Evolutionary conservation across 2,329 filamentous ascomycete genomes (phyloP).

Genomic region (Coniochaeta sp.): DNA sequence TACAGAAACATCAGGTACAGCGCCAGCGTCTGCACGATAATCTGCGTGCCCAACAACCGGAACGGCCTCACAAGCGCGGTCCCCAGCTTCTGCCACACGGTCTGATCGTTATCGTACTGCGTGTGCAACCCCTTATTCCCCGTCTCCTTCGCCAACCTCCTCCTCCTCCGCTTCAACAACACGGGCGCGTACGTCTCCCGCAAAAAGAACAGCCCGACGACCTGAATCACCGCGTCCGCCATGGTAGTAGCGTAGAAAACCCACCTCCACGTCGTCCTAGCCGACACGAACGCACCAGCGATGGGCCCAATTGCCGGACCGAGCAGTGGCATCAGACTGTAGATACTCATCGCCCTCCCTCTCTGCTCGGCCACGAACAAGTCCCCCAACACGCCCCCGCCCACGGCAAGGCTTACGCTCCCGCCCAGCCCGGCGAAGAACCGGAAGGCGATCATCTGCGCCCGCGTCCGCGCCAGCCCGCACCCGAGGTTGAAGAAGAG

Average conservation of each 20-base stretch:
- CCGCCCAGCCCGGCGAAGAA: slow-evolving; percentile 53
- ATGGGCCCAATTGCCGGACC: slow-evolving; percentile 61
- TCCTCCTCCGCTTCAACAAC: slow-evolving; percentile 47
- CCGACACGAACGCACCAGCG: slow-evolving; percentile 57
- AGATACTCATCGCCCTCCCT: slow-evolving; percentile 55
- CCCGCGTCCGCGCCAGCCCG: slow-evolving; percentile 40
- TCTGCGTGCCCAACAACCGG: slow-evolving; percentile 42
- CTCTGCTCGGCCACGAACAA: slow-evolving; percentile 54
- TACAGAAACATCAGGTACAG: slow-evolving; percentile 41
- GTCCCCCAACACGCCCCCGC: slow-evolving; percentile 37
- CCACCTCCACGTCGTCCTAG: slow-evolving; percentile 65
- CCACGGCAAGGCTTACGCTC: slow-evolving; percentile 42
- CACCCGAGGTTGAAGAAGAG: slow-evolving; percentile 48
- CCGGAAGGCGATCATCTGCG: slow-evolving; percentile 49
- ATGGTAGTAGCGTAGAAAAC: slow-evolving; percentile 64
- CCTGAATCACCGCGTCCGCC: slow-evolving; percentile 51
- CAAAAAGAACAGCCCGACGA: slow-evolving; percentile 50
- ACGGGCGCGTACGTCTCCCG: slow-evolving; percentile 61
- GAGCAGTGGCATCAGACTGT: slow-evolving; percentile 56
- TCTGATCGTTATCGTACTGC: slow-evolving; percentile 42
- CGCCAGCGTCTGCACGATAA: slow-evolving; percentile 44
- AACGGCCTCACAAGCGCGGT: slow-evolving; percentile 39
- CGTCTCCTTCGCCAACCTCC: slow-evolving; percentile 48
- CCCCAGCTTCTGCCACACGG: slow-evolving; percentile 24
- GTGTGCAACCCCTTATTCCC: slow-evolving; percentile 41